Conservation (phyloP, 2,329 filamentous ascomycete species). For the Penicillium italicum region DNA sequence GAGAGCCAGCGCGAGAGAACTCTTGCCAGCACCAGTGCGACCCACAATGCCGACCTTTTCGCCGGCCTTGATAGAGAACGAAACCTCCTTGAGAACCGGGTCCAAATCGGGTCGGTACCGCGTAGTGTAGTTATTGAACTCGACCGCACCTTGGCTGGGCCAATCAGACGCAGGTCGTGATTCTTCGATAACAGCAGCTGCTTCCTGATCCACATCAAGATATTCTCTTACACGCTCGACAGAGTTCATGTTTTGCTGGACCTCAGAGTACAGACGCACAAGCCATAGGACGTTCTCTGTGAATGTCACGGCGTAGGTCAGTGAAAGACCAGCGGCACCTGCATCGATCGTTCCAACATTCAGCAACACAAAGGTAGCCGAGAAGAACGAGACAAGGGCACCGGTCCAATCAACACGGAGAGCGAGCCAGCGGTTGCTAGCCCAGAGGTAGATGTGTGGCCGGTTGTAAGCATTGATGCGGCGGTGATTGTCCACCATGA, state of each 20-base stretch:
- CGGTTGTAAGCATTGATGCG: conserved; percentile 88
- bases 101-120: conserved; percentile 85
- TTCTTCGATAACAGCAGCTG: conserved; percentile 70
- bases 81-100: conserved; percentile 76
- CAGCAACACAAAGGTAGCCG: conserved; percentile 82
- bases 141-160: conserved; percentile 79
- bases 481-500: conserved; percentile 83
- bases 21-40: conserved; percentile 93
- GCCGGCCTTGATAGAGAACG: conserved; percentile 76
- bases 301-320: conserved; percentile 95
- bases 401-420: conserved; percentile 88
- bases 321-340: conserved; percentile 84
- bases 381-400: conserved; percentile 88
- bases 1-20: conserved; percentile 84
- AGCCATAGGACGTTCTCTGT: conserved; percentile 97
- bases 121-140: conserved; percentile 86
- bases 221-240: conserved; percentile 98
- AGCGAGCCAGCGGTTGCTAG: conserved; percentile 91
- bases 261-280: conserved; percentile 86
- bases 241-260: conserved; percentile 99
- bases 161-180: conserved; percentile 74
- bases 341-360: conserved; percentile 81
- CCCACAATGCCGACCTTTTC: conserved; percentile 97
- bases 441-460: conserved; percentile 96
- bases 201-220: conserved; percentile 92